A percentile compares a stretch with the other conserved stretches of the same genome.
Evolutionary conservation across 2,329 filamentous ascomycete species (phyloP).

Genomic region (Cadophora sp.): DNA sequence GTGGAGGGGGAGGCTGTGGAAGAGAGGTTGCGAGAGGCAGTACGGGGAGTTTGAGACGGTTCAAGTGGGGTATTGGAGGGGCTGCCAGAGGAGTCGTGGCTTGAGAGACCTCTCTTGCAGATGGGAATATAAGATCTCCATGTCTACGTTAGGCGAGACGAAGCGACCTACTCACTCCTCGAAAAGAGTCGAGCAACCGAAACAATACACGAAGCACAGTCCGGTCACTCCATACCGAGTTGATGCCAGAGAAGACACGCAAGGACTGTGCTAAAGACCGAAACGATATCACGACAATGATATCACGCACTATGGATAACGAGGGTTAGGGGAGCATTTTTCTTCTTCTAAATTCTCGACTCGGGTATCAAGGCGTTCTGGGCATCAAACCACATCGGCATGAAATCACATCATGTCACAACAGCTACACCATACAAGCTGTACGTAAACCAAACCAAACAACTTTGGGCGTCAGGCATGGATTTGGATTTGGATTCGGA

Average conservation of each 20-base stretch:
- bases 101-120: slow-evolving; percentile 3
- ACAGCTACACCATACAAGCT: not conserved
- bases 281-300: slow-evolving; percentile 6
- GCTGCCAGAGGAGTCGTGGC: slow-evolving; percentile 40
- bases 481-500: not conserved
- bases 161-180: not conserved
- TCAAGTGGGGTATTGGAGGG: slow-evolving; percentile 42
- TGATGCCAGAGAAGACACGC: not conserved
- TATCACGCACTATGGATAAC: slow-evolving; percentile 7
- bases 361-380: not conserved
- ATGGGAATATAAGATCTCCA: not conserved
- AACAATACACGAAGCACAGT: not conserved
- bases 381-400: not conserved
- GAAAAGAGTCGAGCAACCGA: not conserved
- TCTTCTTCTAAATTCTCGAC: not conserved
- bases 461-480: not conserved
- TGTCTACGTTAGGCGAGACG: not conserved
- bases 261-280: not conserved
- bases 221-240: not conserved
- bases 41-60: slow-evolving; percentile 39
- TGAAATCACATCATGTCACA: not conserved
- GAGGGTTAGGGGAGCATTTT: not conserved
- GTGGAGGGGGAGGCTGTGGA: slow-evolving; percentile 37
- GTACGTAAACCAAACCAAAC: not conserved
- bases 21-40: slow-evolving; percentile 37